Percentiles rank a stretch among this genome's conserved stretches.
These are phyloP conservation scores for Neobulgaria alba DNA, from an alignment of 2,329 filamentous ascomycete species.

Conservation along the genomic window DNA sequence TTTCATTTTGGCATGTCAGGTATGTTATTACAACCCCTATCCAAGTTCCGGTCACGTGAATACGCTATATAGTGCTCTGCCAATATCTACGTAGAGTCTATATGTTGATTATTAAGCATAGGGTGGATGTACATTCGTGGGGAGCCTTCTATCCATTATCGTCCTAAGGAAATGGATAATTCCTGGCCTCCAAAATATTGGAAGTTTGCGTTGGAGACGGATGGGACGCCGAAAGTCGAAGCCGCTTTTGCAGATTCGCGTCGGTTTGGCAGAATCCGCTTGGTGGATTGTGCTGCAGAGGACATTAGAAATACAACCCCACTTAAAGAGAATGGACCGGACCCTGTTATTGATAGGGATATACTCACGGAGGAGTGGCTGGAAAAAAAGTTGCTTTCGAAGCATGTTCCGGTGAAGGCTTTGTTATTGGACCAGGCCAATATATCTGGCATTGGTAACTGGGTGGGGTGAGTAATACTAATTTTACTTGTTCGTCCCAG, in stretches of 20 bases:
- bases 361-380: constrained; percentile 72
- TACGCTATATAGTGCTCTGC: too few relatives aligned
- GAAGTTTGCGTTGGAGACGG: constrained; percentile 73
- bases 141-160: constrained; percentile 73
- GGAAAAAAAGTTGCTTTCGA: constrained; percentile 57
- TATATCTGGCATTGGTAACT: constrained; percentile 91
- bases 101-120: constrained; percentile 15
- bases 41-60: too few relatives aligned
- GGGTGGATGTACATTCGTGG: constrained; percentile 83
- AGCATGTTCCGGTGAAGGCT: constrained; percentile 82
- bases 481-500: too few relatives aligned
- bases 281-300: constrained; percentile 71
- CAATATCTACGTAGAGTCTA: too few relatives aligned
- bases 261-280: constrained; percentile 67
- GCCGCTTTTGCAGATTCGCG: constrained; percentile 79
- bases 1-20: constrained; percentile 78
- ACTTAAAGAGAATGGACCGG: constrained; percentile 84
- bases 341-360: constrained; percentile 77
- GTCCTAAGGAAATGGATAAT: constrained; percentile 44
- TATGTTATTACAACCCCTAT: constrained; percentile 26
- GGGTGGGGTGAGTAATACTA: constrained; percentile 72
- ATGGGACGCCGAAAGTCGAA: constrained; percentile 43
- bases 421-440: constrained; percentile 79
- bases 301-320: constrained; percentile 71
- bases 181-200: constrained; percentile 84